These are phyloP conservation scores for Hippophae rhamnoides DNA, from an alignment of 306 rosid genomes.

Conservation along the genomic window DNA sequence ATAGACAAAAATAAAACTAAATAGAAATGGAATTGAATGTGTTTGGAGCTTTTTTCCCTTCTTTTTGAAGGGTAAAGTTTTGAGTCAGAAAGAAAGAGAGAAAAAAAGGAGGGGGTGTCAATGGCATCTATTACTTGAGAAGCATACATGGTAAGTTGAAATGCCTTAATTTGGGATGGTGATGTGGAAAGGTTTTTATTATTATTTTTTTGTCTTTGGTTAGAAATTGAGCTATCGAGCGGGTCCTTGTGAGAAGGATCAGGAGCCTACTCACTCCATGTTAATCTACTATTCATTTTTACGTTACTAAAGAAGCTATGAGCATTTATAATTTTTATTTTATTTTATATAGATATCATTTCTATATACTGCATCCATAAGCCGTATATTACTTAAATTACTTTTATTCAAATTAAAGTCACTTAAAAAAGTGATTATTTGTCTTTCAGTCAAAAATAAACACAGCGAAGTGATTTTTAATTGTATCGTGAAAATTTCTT, in stretches of 20 bases:
- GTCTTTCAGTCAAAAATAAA: too few relatives aligned
- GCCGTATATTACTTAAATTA: too few relatives aligned
- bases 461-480: too few relatives aligned
- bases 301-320: too few relatives aligned
- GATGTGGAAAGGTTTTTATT: slow-evolving; percentile 5
- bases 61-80: neutral
- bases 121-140: slow-evolving; percentile 5
- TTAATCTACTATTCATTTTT: neutral
- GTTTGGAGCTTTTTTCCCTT: neutral
- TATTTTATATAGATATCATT: too few relatives aligned
- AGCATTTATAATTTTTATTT: too few relatives aligned
- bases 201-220: slow-evolving; percentile 7
- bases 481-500: too few relatives aligned
- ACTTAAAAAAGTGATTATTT: too few relatives aligned
- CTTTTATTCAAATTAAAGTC: too few relatives aligned
- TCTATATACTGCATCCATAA: too few relatives aligned
- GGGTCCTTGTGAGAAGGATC: slow-evolving; percentile 33
- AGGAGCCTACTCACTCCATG: slow-evolving; percentile 4
- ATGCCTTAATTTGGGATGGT: slow-evolving; percentile 23
- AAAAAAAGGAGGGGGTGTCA: slow-evolving; percentile 23
- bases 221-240: slow-evolving; percentile 21
- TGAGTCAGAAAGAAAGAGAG: slow-evolving; percentile 7
- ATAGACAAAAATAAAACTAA: neutral
- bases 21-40: too few relatives aligned
- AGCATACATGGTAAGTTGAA: neutral